phyloP scores from a whole-genome alignment of 768 basidiomycete genomes.

The Lyophyllum decastes region DNA sequence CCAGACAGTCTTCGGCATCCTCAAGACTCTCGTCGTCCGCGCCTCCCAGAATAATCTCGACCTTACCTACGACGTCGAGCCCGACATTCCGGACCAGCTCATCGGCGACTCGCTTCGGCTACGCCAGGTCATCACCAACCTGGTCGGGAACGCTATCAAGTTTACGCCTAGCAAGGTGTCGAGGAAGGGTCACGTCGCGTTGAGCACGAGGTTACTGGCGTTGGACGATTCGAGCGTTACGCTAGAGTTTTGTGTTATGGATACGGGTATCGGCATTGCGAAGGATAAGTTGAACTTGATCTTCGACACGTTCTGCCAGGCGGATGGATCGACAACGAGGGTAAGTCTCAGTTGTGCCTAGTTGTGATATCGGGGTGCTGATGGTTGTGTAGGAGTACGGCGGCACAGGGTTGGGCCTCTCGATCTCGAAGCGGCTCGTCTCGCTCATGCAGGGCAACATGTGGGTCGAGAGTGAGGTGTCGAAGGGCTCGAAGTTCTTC shows the following conservation, averaged over 20 bases:
- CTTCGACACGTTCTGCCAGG: slow-evolving; percentile 99
- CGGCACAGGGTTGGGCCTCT: slow-evolving; percentile 93
- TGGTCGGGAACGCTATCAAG: slow-evolving; percentile 96
- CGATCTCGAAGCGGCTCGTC: slow-evolving; percentile 96
- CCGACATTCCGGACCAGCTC: slow-evolving; percentile 93
- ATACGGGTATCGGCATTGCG: slow-evolving; percentile 98
- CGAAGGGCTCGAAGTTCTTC: slow-evolving; percentile 93
- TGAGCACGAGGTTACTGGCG: slow-evolving; percentile 80
- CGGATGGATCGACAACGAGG: slow-evolving; percentile 96
- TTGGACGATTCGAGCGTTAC: slow-evolving; percentile 84
- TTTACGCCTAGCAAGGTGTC: slow-evolving; percentile 85
- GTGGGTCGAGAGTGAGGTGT: slow-evolving; percentile 97
- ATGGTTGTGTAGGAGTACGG: slow-evolving; percentile 77
- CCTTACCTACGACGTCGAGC: slow-evolving; percentile 94
- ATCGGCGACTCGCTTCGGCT: slow-evolving; percentile 95
- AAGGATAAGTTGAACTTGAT: slow-evolving; percentile 98
- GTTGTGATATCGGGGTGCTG: slow-evolving; percentile 6
- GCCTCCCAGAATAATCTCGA: slow-evolving; percentile 97
- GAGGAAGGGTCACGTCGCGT: slow-evolving; percentile 85
- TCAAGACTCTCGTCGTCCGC: slow-evolving; percentile 97
- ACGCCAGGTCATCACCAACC: slow-evolving; percentile 93
- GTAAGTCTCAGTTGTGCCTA: slow-evolving; percentile 42
- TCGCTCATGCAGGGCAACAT: slow-evolving; percentile 97
- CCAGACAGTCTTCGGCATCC: slow-evolving; percentile 95
- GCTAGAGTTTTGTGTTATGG: slow-evolving; percentile 95